These are phyloP conservation scores for Zygoascus biomembranicola DNA, from an alignment of 805 yeast genomes.

Conservation along the genomic window DNA sequence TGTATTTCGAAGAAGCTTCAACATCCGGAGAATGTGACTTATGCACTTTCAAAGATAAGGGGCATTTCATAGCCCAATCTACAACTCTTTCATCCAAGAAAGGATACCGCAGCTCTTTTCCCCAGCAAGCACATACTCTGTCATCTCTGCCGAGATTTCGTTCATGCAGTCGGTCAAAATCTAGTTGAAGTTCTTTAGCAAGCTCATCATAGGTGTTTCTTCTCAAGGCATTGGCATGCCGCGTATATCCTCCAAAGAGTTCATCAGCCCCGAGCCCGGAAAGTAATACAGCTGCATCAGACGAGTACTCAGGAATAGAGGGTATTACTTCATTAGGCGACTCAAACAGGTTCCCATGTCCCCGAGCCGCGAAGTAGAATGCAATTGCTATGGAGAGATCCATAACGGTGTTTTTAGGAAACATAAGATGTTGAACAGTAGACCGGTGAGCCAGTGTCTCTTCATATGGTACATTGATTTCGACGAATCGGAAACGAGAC, in stretches of 20 bases:
- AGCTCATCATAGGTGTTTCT: conserved; percentile 38
- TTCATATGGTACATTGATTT: conserved; percentile 65
- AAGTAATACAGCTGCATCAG: conserved; percentile 52
- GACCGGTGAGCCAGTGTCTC: conserved; percentile 47
- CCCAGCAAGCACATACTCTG: conserved; percentile 76
- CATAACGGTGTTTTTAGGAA: conserved; percentile 87
- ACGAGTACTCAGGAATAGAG: conserved; percentile 27
- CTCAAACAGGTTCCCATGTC: conserved; percentile 30
- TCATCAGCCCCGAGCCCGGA: conserved; percentile 98
- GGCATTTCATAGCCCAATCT: conserved; percentile 23
- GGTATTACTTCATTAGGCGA: conserved; percentile 7
- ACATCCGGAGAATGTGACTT: background rate
- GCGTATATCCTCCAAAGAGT: conserved; percentile 88
- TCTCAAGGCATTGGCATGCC: conserved; percentile 44
- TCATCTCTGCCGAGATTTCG: conserved; percentile 90
- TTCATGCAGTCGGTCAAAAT: conserved; percentile 63
- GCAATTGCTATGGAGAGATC: conserved; percentile 94
- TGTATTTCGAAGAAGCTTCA: conserved; percentile 37
- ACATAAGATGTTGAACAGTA: conserved; percentile 58
- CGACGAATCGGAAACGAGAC: conserved; percentile 39
- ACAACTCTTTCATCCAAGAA: conserved; percentile 63
- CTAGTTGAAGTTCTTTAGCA: conserved; percentile 53
- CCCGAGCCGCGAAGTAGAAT: conserved; percentile 80
- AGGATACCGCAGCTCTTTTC: conserved; percentile 85
- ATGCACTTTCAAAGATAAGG: conserved; percentile 32